These are phyloP conservation scores for Alopecurus myosuroides DNA, from an alignment of 176 grass and related monocot genomes.

Conservation along the genomic window DNA sequence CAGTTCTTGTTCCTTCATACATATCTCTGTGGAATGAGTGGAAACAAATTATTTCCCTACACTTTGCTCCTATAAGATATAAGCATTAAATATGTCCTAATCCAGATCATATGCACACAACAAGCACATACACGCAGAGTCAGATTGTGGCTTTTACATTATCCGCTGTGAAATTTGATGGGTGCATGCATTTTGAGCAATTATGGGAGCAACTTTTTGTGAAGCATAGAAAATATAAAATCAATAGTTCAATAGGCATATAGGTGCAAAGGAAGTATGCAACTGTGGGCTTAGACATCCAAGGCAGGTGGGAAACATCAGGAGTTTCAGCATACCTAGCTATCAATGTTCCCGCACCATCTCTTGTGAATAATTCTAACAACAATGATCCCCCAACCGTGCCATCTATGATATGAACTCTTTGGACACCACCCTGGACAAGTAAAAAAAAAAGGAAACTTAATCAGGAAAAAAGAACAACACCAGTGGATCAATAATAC, in stretches of 20 bases:
- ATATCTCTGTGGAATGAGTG: conserved; percentile 49
- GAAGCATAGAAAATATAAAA: neutral
- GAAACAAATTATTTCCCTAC: neutral
- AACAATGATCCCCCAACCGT: conserved; percentile 82
- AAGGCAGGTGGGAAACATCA: neutral
- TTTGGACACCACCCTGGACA: conserved; percentile 88
- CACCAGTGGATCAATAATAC: neutral
- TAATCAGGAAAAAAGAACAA: conserved; percentile 22
- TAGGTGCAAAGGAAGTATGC: neutral
- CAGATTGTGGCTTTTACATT: neutral
- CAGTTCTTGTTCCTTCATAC: conserved; percentile 89
- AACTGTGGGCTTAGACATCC: neutral
- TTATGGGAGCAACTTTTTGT: neutral
- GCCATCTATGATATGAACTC: conserved; percentile 96
- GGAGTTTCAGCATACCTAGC: conserved; percentile 54
- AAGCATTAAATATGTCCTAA: conserved; percentile 5
- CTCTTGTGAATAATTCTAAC: conserved; percentile 89
- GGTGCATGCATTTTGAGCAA: neutral
- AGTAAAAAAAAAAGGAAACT: neutral
- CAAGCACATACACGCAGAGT: neutral
- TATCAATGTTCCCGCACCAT: conserved; percentile 91
- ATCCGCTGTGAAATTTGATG: neutral
- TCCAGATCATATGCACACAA: neutral
- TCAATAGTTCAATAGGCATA: neutral
- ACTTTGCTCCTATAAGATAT: neutral